phyloP scores from a whole-genome alignment of 495 filamentous ascomycete species.

The Aspergillus heteromorphus region DNA sequence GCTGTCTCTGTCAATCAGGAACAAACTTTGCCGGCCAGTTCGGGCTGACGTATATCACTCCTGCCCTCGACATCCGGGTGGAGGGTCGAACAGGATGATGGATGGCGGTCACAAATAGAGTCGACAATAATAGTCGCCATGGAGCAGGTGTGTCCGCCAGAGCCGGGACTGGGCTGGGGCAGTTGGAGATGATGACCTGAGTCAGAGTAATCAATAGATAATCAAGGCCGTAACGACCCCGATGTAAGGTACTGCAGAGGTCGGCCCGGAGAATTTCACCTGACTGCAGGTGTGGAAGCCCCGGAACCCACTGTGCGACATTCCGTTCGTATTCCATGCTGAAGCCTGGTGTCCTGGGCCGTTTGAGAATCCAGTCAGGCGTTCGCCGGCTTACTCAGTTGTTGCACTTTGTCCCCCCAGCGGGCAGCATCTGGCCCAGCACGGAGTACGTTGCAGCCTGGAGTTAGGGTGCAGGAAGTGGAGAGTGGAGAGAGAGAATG shows the following conservation, averaged over 20 bases:
- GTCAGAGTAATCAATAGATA: too few species aligned
- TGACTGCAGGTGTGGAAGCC: slow-evolving; percentile 11
- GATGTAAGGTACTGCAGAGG: slow-evolving; percentile 1
- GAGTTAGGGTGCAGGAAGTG: too few species aligned
- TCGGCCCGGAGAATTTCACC: slow-evolving; percentile 12
- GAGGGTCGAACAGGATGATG: neutral
- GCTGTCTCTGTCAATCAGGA: slow-evolving; percentile 6
- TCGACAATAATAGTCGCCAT: too few species aligned
- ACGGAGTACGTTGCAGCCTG: neutral
- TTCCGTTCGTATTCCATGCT: slow-evolving; percentile 5
- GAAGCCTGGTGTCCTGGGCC: neutral
- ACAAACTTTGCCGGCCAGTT: slow-evolving; percentile 7
- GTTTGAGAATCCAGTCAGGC: slow-evolving; percentile 4
- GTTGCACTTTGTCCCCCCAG: neutral
- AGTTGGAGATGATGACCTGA: too few species aligned
- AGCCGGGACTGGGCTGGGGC: too few species aligned
- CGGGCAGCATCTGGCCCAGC: neutral
- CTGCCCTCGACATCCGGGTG: neutral
- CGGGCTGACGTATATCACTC: neutral
- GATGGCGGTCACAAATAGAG: neutral
- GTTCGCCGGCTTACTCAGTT: slow-evolving; percentile 1
- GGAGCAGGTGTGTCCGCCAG: too few species aligned
- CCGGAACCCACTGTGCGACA: slow-evolving; percentile 5
- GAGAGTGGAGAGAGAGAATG: slow-evolving; percentile 1
- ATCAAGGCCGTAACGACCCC: neutral